Base-by-base conservation (phyloP, 2,329 filamentous ascomycete genomes). In the Pleochaeta shiraiana region DNA sequence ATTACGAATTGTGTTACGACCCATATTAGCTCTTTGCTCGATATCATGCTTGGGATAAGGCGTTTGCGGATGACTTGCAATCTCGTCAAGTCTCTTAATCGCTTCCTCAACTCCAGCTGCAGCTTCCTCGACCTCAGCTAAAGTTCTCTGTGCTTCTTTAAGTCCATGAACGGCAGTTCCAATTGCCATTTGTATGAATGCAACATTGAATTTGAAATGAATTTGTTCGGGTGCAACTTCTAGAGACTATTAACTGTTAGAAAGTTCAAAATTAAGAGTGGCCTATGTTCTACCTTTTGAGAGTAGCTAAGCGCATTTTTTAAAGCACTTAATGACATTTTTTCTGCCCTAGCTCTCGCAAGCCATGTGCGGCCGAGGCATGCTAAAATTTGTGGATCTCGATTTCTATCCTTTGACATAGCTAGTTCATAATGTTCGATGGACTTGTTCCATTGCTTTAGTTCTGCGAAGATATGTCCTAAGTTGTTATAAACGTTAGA, bases 21-120 rank as follows among this genome's bases (percentile, higher is more conserved):
- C 91, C 93, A 98, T 98, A 78, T 89, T 95, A 53, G 93, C 92
- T 72, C 95, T 90, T 75, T 95, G 89, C 74, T 97, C 92, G 39
- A 98, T 83, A 69, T 96, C 90, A 66, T 87, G 81, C 70, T 89
- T 86, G 6, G 92, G 93, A 74, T 96, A 98, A 0, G 93, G 95
- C 3, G 93, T 82, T 65, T 83, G 78, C 0, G 82, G 81, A 66
- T 83, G 78, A 34, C 78, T 75, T 3, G 83, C 83, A 68, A 86
- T 85, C 67, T 81, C 81, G 67, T 86, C 83, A 0, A 86, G 76
- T 5, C 81, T 78, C 68, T 86, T 84, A 69, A 97, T 95, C 16
- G 93, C 92, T 67, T 87, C 82, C 68, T 95, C 90, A 0, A 98
- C 81, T 2, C 90, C 93, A 21, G 83, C 79, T 0, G 85, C 83